Evolutionary conservation across 2,329 filamentous ascomycete species (phyloP), one percentile per base, ranked within the genome.

Genomic region (Phyllosticta capitalensis): DNA sequence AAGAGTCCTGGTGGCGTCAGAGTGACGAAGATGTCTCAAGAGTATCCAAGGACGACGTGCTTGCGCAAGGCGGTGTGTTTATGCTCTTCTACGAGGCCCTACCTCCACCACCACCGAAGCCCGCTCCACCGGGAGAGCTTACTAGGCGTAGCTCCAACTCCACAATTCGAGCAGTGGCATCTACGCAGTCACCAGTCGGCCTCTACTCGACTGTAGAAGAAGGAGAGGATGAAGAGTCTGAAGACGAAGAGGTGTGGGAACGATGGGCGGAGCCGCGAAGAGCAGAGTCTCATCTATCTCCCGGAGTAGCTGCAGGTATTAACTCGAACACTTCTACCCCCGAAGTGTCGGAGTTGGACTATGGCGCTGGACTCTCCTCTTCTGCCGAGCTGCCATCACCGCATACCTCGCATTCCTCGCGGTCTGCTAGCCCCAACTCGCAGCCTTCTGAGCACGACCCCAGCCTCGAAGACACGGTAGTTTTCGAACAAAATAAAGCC

Each of bases 21-120:
- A 97, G 92, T 70, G 92, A 97, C 67, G 89, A 96, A 62, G 86
- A 88, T 63, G 92, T 97, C 7, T 83, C 79, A 62, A 79, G 83
- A 64, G 87, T 92, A 22, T 82, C 82, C 20, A 89, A 96, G 69
- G 80, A 86, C 10, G 81, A 82, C 26, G 89, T 95, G 0, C 76
- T 94, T 55, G 80, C 79, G 1, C 87, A 95, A 65, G 85, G 85
- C 0, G 90, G 90, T 1, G 92, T 92, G 0, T 97, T 97, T 69
- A 97, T 99, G 92, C 81, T 97, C 0, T 97, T 97, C 71, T 99
- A 97, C 71, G 92, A 99, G 26, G 54, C 54, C 4, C 26, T 56
- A n/a, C 45, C 56, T 19, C 56, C 56, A 7, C 56, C 56, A 5
- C 53, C 51, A 24, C 51, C 56, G 10, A 22, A 5, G 4, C 21